phyloP scores from a whole-genome alignment of 192 early-diverging fungal species.

The Mortierella hygrophila region DNA sequence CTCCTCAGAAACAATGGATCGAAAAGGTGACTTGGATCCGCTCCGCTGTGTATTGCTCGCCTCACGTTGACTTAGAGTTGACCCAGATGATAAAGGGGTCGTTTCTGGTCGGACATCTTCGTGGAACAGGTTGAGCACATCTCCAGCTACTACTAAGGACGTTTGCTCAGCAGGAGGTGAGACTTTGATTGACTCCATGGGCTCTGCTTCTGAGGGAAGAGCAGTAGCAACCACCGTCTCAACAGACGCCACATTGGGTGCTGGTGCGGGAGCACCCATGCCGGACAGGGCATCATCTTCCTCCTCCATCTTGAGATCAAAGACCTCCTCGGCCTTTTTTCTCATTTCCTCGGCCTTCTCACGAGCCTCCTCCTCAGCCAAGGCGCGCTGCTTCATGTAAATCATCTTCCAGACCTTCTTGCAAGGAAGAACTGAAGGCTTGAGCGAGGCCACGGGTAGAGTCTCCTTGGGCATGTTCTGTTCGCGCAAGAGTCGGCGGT shows the following conservation, averaged over 20 bases:
- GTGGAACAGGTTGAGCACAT: slow-evolving; percentile 47
- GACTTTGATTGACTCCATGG: background rate
- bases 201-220: background rate
- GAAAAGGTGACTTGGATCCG: background rate
- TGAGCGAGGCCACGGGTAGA: slow-evolving; percentile 23
- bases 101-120: slow-evolving; percentile 39
- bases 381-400: slow-evolving; percentile 46
- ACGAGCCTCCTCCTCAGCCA: slow-evolving; percentile 43
- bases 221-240: background rate
- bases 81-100: background rate
- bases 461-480: slow-evolving; percentile 44
- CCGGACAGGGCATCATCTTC: slow-evolving; percentile 12
- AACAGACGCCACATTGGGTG: background rate
- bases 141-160: slow-evolving; percentile 35
- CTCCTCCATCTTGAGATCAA: slow-evolving; percentile 55
- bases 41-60: background rate
- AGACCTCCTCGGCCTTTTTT: slow-evolving; percentile 54
- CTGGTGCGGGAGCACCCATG: background rate
- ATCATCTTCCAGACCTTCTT: slow-evolving; percentile 54
- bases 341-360: slow-evolving; percentile 54
- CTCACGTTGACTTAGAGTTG: background rate
- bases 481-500: slow-evolving; percentile 20
- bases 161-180: background rate
- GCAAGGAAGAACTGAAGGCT: slow-evolving; percentile 41
- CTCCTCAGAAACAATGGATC: background rate